Percentiles rank a stretch among this genome's conserved stretches.
These are phyloP conservation scores for Xylaria scruposa DNA, from an alignment of 495 filamentous ascomycete genomes.

Conservation along the genomic window DNA sequence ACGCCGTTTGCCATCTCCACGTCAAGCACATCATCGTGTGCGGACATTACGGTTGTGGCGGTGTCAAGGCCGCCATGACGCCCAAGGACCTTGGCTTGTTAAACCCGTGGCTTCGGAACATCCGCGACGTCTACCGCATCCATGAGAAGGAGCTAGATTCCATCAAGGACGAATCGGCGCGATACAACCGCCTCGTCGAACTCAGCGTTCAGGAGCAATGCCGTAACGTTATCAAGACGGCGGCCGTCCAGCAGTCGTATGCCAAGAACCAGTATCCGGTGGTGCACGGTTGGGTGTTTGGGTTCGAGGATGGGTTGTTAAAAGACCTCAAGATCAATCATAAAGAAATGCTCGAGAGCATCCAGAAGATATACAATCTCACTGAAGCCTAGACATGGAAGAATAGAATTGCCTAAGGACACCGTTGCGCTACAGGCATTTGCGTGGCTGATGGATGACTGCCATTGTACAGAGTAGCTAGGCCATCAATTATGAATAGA, in stretches of 20 bases:
- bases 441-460: not conserved
- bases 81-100: conserved; percentile 63
- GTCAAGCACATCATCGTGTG: conserved; percentile 71
- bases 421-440: not conserved
- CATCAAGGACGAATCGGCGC: conserved; percentile 51
- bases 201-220: conserved; percentile 66
- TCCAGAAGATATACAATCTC: conserved; percentile 64
- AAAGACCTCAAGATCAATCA: conserved; percentile 61
- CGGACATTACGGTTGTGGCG: conserved; percentile 70
- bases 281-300: conserved; percentile 65
- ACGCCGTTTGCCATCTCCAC: conserved; percentile 63
- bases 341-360: conserved; percentile 49
- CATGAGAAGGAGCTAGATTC: conserved; percentile 63
- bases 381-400: conserved; percentile 36
- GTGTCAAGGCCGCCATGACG: conserved; percentile 67
- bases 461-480: not conserved
- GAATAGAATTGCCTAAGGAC: not conserved
- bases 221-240: conserved; percentile 65
- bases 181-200: conserved; percentile 64
- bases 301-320: conserved; percentile 57
- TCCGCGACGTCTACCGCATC: conserved; percentile 64
- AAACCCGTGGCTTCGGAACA: conserved; percentile 67
- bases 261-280: conserved; percentile 58
- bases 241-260: conserved; percentile 60
- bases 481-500: not conserved